These are phyloP conservation scores for Chlamydomonas sphaeroides DNA, from an alignment of 139 green algal genomes.

Conservation along the genomic window DNA sequence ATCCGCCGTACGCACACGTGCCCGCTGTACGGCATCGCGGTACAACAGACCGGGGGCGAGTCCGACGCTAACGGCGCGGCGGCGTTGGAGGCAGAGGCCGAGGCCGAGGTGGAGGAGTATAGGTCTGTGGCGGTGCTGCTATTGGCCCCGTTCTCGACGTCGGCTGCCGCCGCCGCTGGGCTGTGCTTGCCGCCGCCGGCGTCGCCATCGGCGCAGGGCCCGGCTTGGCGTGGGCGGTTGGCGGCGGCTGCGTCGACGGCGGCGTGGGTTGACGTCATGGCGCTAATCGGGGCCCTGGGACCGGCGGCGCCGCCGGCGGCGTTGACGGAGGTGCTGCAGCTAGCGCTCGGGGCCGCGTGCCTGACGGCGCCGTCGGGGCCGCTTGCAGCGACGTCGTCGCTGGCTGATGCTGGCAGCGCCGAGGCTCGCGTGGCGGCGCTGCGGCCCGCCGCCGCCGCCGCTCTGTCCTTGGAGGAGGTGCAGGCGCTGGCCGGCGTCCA, in stretches of 20 bases:
- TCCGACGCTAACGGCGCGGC: background rate
- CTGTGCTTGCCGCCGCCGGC: background rate
- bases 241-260: background rate
- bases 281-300: constrained; percentile 20
- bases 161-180: background rate
- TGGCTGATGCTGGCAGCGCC: no score
- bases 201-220: background rate
- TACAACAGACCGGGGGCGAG: no score
- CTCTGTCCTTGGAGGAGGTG: constrained; percentile 1
- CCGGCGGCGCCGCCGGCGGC: background rate
- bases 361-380: background rate
- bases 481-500: constrained; percentile 6
- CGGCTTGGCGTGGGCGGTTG: no score
- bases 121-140: background rate
- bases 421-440: background rate
- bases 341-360: background rate
- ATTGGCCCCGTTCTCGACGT: constrained; percentile 12
- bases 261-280: constrained; percentile 10
- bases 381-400: background rate
- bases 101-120: background rate
- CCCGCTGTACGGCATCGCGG: constrained; percentile 1
- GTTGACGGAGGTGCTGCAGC: constrained; percentile 11
- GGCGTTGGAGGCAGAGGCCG: background rate
- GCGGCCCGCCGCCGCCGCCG: background rate
- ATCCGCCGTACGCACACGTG: constrained; percentile 1